These are phyloP conservation scores for Marasmius sp. DNA, from an alignment of 1,284 basidiomycete genomes.

Conservation along the genomic window DNA sequence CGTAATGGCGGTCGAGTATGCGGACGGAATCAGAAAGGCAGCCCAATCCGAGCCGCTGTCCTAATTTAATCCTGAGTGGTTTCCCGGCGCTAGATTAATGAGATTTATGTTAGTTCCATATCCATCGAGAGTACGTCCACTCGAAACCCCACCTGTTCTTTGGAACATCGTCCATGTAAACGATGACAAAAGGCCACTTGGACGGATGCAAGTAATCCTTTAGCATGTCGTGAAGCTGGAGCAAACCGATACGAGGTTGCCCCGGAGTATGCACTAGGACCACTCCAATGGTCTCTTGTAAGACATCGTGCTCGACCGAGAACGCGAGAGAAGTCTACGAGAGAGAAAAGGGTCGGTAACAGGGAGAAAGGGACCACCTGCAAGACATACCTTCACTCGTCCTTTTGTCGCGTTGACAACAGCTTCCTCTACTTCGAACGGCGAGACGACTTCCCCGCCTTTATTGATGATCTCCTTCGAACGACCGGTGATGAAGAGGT, in stretches of 20 bases:
- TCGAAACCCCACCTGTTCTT: slow-evolving; percentile 10
- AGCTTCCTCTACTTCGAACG: slow-evolving; percentile 47
- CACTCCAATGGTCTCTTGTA: slow-evolving; percentile 15
- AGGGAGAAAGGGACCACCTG: too few relatives aligned
- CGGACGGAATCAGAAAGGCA: slow-evolving; percentile 34
- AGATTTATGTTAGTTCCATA: background rate
- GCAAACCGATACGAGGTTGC: slow-evolving; percentile 5
- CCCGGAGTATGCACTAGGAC: slow-evolving; percentile 9
- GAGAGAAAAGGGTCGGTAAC: background rate
- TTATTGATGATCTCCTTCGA: slow-evolving; percentile 52
- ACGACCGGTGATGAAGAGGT: slow-evolving; percentile 46
- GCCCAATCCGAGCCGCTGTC: slow-evolving; percentile 37
- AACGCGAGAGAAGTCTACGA: slow-evolving; percentile 8
- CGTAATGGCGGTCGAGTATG: slow-evolving; percentile 36
- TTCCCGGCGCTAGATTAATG: slow-evolving; percentile 35
- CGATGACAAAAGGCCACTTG: slow-evolving; percentile 15
- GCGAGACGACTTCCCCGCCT: slow-evolving; percentile 58
- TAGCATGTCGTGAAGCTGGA: slow-evolving; percentile 39
- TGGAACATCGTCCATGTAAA: slow-evolving; percentile 17
- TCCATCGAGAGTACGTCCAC: background rate
- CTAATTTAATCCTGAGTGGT: slow-evolving; percentile 41
- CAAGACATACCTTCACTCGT: slow-evolving; percentile 33
- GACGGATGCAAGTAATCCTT: slow-evolving; percentile 43
- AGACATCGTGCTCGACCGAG: slow-evolving; percentile 16
- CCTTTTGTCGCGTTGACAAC: slow-evolving; percentile 38